Evolutionary conservation across 2,329 filamentous ascomycete genomes (phyloP), one percentile per base, ranked within the genome.

Genomic region (Claviceps digitariae): DNA sequence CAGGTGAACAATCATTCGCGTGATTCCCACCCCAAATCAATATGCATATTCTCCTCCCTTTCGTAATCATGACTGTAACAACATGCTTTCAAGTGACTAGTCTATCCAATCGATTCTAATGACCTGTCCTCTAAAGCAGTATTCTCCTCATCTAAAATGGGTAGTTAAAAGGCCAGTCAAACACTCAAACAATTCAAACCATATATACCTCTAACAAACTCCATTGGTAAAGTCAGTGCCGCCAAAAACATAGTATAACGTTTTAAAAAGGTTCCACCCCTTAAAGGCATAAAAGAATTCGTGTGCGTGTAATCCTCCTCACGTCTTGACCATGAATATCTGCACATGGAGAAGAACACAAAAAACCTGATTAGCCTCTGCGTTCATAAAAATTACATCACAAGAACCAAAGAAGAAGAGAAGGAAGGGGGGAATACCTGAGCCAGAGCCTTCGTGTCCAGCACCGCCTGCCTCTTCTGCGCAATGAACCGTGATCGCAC

Each of bases 401-500:
- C 10, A 8, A 13, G 8, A 1, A 49, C n/a, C 44, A 23, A 34
- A 48, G 8, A 7, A 48, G 48, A 8, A 4, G 36, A 40, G 13
- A 38, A 5, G 9, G 27, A 8, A 29, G 20, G 8, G 20, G 10
- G 8, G 58, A 73, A 67, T 71, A 90, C 87, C 82, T 96, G 90
- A 66, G 90, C 91, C 63, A 97, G 70, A 15, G 90, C 87, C 63
- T 85, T 82, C 49, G 83, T 78, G 67, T 96, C 87, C 72, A 89
- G 78, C 55, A 90, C 79, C 2, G 90, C 90, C 72, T 84, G 81
- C 62, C 82, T 83, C 74, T 97, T 97, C 61, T 93, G 87, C 54
- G 85, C 85, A 62, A 97, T 95, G 67, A 90, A 88, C 56, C 88
- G 78, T 59, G 87, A 82, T 57, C 91, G 76, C 48, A 90, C 81